These are phyloP conservation scores for Cutaneotrichosporon cutaneum DNA, from an alignment of 1,284 basidiomycete species.

Conservation along the genomic window DNA sequence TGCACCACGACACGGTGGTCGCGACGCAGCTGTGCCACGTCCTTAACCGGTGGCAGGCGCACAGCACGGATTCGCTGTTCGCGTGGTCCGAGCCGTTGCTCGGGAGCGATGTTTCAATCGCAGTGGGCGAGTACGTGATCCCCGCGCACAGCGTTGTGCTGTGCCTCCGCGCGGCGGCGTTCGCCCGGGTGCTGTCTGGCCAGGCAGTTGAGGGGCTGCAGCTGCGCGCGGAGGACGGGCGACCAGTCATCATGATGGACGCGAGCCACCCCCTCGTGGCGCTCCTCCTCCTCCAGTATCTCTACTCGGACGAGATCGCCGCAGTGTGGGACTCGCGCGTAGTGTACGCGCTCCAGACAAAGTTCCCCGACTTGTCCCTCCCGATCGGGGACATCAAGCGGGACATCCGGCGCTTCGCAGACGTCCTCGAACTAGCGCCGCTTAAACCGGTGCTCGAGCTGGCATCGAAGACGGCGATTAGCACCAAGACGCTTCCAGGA, in stretches of 20 bases:
- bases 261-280: conserved; percentile 59
- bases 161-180: conserved; percentile 34
- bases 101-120: conserved; percentile 45
- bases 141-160: conserved; percentile 48
- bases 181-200: conserved; percentile 31
- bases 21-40: conserved; percentile 48
- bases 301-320: conserved; percentile 82
- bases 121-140: conserved; percentile 40
- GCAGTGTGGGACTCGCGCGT: conserved; percentile 84
- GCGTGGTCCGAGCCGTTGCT: conserved; percentile 46
- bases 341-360: conserved; percentile 56
- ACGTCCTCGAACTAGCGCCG: conserved; percentile 56
- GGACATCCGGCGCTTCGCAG: conserved; percentile 63
- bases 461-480: conserved; percentile 42
- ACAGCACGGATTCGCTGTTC: conserved; percentile 42
- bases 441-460: conserved; percentile 43
- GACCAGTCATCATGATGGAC: conserved; percentile 20
- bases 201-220: conserved; percentile 17
- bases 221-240: not conserved
- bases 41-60: conserved; percentile 41
- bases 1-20: conserved; percentile 46
- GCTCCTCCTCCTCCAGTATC: conserved; percentile 76
- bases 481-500: conserved; percentile 34
- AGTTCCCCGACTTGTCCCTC: conserved; percentile 55
- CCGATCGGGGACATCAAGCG: conserved; percentile 60